Conservation (phyloP, 78 protist species). For the Polysphondylium violaceum region DNA sequence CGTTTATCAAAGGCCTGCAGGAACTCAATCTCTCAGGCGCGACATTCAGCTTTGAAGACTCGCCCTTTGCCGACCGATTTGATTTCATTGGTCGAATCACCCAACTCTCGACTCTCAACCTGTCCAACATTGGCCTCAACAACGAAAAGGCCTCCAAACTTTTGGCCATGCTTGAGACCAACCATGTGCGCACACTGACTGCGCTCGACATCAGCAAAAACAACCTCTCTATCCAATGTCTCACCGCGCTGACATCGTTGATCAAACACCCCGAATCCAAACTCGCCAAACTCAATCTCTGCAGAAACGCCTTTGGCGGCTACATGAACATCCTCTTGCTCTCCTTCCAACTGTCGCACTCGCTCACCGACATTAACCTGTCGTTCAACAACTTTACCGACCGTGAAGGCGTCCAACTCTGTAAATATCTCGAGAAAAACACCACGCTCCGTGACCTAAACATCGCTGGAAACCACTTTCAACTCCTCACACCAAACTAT, state of each 20-base stretch:
- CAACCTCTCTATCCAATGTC: too few species aligned
- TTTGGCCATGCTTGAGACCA: too few species aligned
- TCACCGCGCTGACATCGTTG: neutral
- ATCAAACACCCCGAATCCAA: slow-evolving; percentile 1
- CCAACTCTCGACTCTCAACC: too few species aligned
- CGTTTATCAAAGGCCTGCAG: too few species aligned
- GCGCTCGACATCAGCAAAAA: too few species aligned
- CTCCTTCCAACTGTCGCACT: neutral
- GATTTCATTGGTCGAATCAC: too few species aligned
- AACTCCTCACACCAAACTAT: neutral
- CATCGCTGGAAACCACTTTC: neutral
- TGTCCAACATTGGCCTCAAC: too few species aligned
- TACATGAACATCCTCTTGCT: neutral
- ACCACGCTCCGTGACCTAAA: neutral
- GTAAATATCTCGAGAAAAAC: neutral
- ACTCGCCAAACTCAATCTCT: neutral
- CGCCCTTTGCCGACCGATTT: too few species aligned
- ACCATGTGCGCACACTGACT: too few species aligned
- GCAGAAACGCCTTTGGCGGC: neutral
- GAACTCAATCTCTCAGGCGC: too few species aligned
- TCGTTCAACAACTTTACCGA: neutral
- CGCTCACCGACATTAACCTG: slow-evolving; percentile 5
- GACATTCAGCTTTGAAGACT: too few species aligned
- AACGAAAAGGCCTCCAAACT: too few species aligned
- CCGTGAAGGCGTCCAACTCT: neutral